A percentile compares a stretch with the other conserved stretches of the same genome.
phyloP scores from a whole-genome alignment of 495 filamentous ascomycete species.

The Penicillium bialowiezense region DNA sequence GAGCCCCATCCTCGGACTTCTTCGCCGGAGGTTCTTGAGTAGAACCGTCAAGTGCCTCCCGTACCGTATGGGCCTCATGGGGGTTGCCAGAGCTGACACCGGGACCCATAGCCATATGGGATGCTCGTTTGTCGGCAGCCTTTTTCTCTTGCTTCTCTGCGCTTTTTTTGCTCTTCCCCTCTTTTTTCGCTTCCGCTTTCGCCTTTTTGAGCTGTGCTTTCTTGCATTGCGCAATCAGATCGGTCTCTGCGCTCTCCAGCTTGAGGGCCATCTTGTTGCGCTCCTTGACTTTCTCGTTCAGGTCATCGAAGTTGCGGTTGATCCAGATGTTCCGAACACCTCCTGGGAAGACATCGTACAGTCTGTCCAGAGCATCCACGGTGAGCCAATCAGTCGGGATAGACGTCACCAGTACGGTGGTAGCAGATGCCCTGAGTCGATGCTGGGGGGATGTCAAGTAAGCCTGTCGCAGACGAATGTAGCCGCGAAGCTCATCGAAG shows the following conservation, averaged over 20 bases:
- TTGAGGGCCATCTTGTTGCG: slow-evolving; percentile 67
- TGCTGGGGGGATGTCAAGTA: slow-evolving; percentile 96
- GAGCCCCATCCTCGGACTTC: slow-evolving; percentile 25
- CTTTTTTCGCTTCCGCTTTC: slow-evolving; percentile 61
- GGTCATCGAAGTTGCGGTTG: slow-evolving; percentile 84
- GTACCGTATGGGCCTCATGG: slow-evolving; percentile 72
- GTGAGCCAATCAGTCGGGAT: slow-evolving; percentile 89
- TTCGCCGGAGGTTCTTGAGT: slow-evolving; percentile 20
- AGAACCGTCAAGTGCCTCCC: slow-evolving; percentile 53
- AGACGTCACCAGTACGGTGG: slow-evolving; percentile 85
- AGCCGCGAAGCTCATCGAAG: slow-evolving; percentile 83
- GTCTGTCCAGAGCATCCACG: slow-evolving; percentile 68
- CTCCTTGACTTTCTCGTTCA: slow-evolving; percentile 80
- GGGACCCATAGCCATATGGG: slow-evolving; percentile 59
- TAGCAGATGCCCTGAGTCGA: slow-evolving; percentile 90
- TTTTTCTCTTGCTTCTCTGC: slow-evolving; percentile 44
- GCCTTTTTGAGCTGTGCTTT: slow-evolving; percentile 68
- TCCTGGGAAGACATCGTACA: slow-evolving; percentile 98
- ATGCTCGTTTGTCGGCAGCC: slow-evolving; percentile 52
- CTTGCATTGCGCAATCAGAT: slow-evolving; percentile 74
- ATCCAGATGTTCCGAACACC: slow-evolving; percentile 97
- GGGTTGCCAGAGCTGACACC: slow-evolving; percentile 84
- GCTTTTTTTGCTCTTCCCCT: slow-evolving; percentile 51
- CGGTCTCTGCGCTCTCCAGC: slow-evolving; percentile 81
- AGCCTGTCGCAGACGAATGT: slow-evolving; percentile 89